phyloP scores from a whole-genome alignment of 176 grass and related monocot genomes.

The Cenchrus americanus region DNA sequence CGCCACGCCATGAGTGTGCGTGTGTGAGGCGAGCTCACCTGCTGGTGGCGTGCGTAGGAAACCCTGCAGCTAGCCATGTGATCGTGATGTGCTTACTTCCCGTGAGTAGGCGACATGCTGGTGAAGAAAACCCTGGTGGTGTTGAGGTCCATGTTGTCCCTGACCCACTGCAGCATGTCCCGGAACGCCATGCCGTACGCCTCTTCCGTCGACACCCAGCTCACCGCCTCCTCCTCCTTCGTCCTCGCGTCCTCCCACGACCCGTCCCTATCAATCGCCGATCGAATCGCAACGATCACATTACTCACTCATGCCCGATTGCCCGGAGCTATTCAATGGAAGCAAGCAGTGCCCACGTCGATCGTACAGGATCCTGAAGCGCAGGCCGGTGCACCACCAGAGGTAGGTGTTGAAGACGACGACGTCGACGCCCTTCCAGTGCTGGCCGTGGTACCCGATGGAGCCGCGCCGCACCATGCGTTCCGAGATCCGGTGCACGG shows the following conservation, averaged over 20 bases:
- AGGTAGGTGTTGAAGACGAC: constrained; percentile 88
- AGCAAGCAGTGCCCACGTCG: too few species aligned
- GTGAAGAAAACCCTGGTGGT: constrained; percentile 80
- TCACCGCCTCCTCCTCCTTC: constrained; percentile 27
- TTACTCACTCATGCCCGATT: too few species aligned
- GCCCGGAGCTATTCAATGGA: neutral
- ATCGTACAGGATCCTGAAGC: constrained; percentile 67
- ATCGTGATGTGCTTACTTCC: constrained; percentile 44
- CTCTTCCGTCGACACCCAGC: constrained; percentile 74
- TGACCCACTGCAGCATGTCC: constrained; percentile 74
- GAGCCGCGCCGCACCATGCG: constrained; percentile 65
- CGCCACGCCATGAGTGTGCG: too few species aligned
- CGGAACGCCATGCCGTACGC: constrained; percentile 73
- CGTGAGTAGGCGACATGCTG: constrained; percentile 84
- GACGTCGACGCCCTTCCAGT: constrained; percentile 70
- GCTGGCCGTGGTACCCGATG: constrained; percentile 63
- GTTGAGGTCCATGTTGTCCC: constrained; percentile 72
- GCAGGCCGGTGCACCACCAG: constrained; percentile 91
- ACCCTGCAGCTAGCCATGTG: neutral
- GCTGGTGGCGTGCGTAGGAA: neutral
- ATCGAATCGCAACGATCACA: too few species aligned
- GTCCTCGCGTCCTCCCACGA: constrained; percentile 47
- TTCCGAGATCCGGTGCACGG: constrained; percentile 63
- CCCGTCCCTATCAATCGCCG: constrained; percentile 3
- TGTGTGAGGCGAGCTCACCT: too few species aligned